Conservation (phyloP, 176 grass and related monocot species). For the Cenchrus americanus region DNA sequence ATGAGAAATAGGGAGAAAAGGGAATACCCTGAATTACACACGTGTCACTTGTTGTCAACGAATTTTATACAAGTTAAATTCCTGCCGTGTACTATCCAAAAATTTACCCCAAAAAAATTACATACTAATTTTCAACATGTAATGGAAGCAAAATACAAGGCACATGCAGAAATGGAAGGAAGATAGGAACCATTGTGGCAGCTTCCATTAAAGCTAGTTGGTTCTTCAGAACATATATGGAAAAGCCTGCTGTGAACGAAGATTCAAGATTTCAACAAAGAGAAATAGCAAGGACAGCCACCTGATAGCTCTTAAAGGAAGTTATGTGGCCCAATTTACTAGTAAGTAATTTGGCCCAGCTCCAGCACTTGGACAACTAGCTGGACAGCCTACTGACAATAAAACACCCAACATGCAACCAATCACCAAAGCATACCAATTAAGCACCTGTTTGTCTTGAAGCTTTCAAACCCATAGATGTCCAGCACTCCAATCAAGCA, state of each 20-base stretch:
- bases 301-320: constrained; percentile 2
- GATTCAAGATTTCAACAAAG: not conserved
- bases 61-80: not conserved
- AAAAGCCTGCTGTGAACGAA: constrained; percentile 16
- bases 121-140: constrained; percentile 3
- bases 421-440: constrained; percentile 66
- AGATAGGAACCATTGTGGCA: not conserved
- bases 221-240: constrained; percentile 30
- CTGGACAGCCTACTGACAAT: constrained; percentile 15
- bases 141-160: constrained; percentile 24
- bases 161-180: not conserved
- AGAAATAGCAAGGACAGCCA: not conserved
- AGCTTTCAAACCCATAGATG: constrained; percentile 99
- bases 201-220: constrained; percentile 8
- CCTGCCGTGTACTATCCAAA: constrained; percentile 16
- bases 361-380: not conserved
- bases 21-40: constrained; percentile 20
- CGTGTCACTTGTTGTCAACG: not conserved
- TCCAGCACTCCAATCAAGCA: constrained; percentile 94
- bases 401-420: constrained; percentile 32
- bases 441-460: constrained; percentile 99
- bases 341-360: no score
- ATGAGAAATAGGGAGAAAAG: constrained; percentile 29
- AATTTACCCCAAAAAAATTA: not conserved
- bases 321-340: not conserved